These are phyloP conservation scores for Lavandula angustifolia DNA, from an alignment of 257 asterid genomes.

Conservation along the genomic window DNA sequence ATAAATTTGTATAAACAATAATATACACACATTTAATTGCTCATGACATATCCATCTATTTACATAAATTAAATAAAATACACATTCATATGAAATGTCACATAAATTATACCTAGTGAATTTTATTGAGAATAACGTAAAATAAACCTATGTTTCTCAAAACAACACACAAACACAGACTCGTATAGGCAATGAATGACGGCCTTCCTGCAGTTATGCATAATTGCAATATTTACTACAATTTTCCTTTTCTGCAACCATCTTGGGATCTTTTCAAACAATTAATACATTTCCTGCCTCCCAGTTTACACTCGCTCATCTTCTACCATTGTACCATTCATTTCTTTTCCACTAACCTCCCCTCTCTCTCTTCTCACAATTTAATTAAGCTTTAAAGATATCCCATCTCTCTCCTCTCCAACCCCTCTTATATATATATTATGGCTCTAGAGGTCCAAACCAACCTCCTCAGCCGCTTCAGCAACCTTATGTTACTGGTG, in stretches of 20 bases:
- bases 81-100: neutral
- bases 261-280: conserved; percentile 56
- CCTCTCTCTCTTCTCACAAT: conserved; percentile 41
- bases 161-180: conserved; percentile 36
- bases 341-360: conserved; percentile 20
- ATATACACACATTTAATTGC: neutral
- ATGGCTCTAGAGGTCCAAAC: conserved; percentile 36
- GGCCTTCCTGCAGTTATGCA: conserved; percentile 51
- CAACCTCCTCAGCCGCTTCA: conserved; percentile 40
- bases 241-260: conserved; percentile 61
- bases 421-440: conserved; percentile 44
- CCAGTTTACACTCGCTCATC: conserved; percentile 38
- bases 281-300: conserved; percentile 55
- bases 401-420: conserved; percentile 40
- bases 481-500: conserved; percentile 26
- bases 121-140: neutral
- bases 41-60: neutral
- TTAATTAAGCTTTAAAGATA: conserved; percentile 62
- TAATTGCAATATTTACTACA: conserved; percentile 65
- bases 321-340: conserved; percentile 38
- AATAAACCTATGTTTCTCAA: too few species aligned
- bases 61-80: too few species aligned
- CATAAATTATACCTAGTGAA: neutral
- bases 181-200: conserved; percentile 60
- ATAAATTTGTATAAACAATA: neutral